Conservation (phyloP, 306 rosid species). For the Malus sieversii region DNA sequence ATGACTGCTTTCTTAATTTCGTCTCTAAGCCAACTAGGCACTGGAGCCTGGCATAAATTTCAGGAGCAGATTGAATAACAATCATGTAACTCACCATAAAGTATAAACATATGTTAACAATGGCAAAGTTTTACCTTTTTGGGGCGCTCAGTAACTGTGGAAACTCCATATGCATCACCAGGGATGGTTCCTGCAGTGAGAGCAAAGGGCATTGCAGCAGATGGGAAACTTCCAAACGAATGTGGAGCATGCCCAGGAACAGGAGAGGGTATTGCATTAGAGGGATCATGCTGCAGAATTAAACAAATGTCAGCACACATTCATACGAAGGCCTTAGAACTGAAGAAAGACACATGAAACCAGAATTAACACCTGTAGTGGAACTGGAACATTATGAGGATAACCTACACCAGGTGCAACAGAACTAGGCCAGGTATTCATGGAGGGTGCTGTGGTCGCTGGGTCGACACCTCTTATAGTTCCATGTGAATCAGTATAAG, state of each 20-base stretch:
- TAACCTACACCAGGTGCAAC: conserved; percentile 56
- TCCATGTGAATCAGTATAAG: conserved; percentile 54
- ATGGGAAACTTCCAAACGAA: conserved; percentile 76
- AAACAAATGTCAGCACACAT: conserved; percentile 30
- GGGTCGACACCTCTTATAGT: conserved; percentile 37
- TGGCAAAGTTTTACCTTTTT: conserved; percentile 55
- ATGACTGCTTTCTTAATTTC: conserved; percentile 88
- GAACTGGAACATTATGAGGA: conserved; percentile 52
- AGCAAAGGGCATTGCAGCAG: conserved; percentile 51
- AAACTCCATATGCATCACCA: conserved; percentile 70
- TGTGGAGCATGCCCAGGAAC: conserved; percentile 55
- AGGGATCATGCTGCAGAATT: conserved; percentile 65
- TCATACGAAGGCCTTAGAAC: conserved; percentile 11
- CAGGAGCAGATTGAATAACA: conserved; percentile 10
- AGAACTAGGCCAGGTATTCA: conserved; percentile 62
- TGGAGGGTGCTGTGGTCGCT: conserved; percentile 32
- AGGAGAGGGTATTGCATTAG: conserved; percentile 45
- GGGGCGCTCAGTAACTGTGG: conserved; percentile 79
- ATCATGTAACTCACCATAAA: conserved; percentile 3
- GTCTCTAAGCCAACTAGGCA: conserved; percentile 95
- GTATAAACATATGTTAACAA: conserved; percentile 11
- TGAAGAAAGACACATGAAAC: conserved; percentile 13
- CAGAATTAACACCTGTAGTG: conserved; percentile 62
- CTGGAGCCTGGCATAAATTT: conserved; percentile 60
- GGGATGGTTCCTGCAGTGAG: conserved; percentile 54